Conservation (phyloP, 257 asterid species). For the Fraxinus quadrangulata region DNA sequence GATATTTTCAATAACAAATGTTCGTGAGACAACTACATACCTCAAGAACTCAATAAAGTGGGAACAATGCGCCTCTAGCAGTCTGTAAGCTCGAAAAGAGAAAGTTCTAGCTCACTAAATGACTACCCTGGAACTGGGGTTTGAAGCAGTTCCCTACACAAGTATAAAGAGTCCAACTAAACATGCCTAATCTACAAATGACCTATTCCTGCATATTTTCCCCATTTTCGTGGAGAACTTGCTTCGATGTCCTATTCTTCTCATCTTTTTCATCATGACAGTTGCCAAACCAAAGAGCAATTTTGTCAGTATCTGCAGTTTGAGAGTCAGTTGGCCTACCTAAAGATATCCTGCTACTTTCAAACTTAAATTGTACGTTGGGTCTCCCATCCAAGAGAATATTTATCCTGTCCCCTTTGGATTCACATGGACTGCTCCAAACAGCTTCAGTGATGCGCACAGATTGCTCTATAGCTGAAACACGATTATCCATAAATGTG, state of each 20-base stretch:
- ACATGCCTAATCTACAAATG: constrained; percentile 60
- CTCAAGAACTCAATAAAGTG: constrained; percentile 41
- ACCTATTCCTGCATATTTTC: constrained; percentile 42
- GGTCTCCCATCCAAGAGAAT: constrained; percentile 55
- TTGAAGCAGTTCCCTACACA: constrained; percentile 43
- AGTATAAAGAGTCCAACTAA: constrained; percentile 49
- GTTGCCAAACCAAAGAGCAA: constrained; percentile 45
- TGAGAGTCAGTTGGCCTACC: constrained; percentile 28
- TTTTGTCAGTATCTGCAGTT: constrained; percentile 38
- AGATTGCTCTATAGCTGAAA: constrained; percentile 38
- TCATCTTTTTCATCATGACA: constrained; percentile 41
- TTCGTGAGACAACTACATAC: constrained; percentile 45
- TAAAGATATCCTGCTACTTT: constrained; percentile 42
- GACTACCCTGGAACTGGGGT: constrained; percentile 18
- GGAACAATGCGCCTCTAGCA: constrained; percentile 36
- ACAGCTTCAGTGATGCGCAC: constrained; percentile 43
- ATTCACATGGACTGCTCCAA: constrained; percentile 29
- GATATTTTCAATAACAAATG: constrained; percentile 42
- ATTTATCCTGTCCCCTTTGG: constrained; percentile 40
- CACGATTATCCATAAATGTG: constrained; percentile 37
- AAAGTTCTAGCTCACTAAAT: constrained; percentile 43
- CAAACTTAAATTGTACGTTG: constrained; percentile 48
- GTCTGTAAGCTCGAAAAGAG: constrained; percentile 40
- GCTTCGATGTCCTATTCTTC: constrained; percentile 42
- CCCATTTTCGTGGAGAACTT: constrained; percentile 39